Base-by-base conservation (phyloP, 495 filamentous ascomycete genomes). In the Amphirosellinia nigrospora region DNA sequence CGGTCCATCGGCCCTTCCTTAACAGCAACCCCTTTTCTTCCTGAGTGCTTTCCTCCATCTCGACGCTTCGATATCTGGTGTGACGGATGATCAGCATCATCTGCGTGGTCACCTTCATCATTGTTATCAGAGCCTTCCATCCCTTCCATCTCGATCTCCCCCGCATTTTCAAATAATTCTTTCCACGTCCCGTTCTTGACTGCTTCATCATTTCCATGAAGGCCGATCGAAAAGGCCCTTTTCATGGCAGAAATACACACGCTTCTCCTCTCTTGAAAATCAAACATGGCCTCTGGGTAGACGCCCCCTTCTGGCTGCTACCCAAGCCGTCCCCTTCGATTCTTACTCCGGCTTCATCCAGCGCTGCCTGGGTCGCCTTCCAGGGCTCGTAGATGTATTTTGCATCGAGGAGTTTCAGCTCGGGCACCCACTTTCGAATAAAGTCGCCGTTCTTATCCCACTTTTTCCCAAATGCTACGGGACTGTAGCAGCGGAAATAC, bases 331-430 rank as follows among this genome's bases (percentile, higher is more conserved):
- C 75, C 0, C 87, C 86, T 32, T 82, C 85, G 36, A 92, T 78
- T 36, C 82, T 70, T 55, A 89, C 89, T 0, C 86, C 84, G 59
- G 87, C 89, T 66, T 81, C 82, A 71, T 85, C 88, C 78, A 90
- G 87, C 71, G 90, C 89, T 23, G 78, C 78, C 34, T 86, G 84
- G 8, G 86, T 87, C 68, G 90, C 88, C 69, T 87, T 90, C 89
- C 90, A 92, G 8, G 90, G 91, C 81, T 92, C 90, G 70, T 91
- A 93, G 46, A 93, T 91, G 67, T 84, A 92, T 70, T 91, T 92
- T 71, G 86, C 85, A 46, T 87, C 82, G 63, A 87, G 83, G 1
- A 82, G 69, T 48, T 80, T 80, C 48, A 93, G 76, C 70, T 92
- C 91, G 0, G 90, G 90, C 8, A 89, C 84, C 77, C 87, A 92